A percentile compares a stretch with the other conserved stretches of the same genome.
Conservation (phyloP, 495 filamentous ascomycete species). For the Hypoxylon fragiforme region DNA sequence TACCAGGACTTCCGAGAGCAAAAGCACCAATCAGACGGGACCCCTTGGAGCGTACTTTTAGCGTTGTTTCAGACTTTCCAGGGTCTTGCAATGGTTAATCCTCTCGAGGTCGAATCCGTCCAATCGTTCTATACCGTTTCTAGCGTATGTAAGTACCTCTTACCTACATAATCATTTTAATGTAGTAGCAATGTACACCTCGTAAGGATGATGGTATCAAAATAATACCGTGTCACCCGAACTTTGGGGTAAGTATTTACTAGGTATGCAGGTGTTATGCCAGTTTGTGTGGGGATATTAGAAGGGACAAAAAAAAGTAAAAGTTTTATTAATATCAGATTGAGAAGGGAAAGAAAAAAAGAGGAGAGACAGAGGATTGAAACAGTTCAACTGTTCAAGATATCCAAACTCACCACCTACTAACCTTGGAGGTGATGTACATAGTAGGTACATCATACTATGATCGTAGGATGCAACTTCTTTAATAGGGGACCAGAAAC, state of each 20-base stretch:
- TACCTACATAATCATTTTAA: not conserved
- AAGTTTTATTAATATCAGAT: no score
- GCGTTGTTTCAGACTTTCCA: conserved; percentile 28
- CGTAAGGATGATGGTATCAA: not conserved
- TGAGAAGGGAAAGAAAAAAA: no score
- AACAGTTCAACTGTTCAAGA: no score
- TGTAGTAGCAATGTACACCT: no score
- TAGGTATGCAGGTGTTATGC: conserved; percentile 14
- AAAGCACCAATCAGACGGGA: conserved; percentile 17
- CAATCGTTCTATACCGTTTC: conserved; percentile 22
- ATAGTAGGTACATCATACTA: not conserved
- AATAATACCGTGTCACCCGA: conserved; percentile 32
- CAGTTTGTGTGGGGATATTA: conserved; percentile 7
- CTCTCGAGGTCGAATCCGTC: conserved; percentile 12
- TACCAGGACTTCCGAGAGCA: not conserved
- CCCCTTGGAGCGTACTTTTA: conserved; percentile 14
- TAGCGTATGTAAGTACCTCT: not conserved
- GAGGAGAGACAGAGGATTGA: no score
- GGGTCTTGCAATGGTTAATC: conserved; percentile 33
- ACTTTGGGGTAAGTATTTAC: conserved; percentile 8
- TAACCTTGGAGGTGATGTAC: not conserved
- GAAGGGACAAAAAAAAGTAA: conserved; percentile 1
- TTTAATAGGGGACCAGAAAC: conserved; percentile 10
- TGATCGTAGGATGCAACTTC: not conserved
- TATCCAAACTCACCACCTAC: no score